A percentile compares a stretch with the other conserved stretches of the same genome.
These are phyloP conservation scores for Lactarius sanguifluus DNA, from an alignment of 768 basidiomycete genomes.

Conservation along the genomic window DNA sequence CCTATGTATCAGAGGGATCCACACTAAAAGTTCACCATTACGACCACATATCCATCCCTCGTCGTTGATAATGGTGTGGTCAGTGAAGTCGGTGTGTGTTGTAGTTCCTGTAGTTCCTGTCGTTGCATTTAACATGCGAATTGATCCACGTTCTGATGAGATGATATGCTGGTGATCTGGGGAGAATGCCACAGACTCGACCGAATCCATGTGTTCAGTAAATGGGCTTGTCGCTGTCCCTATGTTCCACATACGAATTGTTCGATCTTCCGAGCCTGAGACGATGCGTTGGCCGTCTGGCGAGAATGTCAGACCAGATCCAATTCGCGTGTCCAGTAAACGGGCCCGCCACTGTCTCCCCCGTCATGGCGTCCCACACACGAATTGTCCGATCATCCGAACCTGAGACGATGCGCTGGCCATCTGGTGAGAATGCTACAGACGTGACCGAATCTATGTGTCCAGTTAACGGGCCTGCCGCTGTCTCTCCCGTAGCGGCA, in stretches of 20 bases:
- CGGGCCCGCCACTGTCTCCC: not conserved
- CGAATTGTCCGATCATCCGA: too few relatives aligned
- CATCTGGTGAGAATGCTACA: not conserved
- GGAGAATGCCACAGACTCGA: not conserved
- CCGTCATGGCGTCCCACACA: not conserved
- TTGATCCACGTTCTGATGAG: not conserved
- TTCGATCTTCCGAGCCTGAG: not conserved
- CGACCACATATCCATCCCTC: not conserved
- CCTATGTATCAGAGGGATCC: not conserved
- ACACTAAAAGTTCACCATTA: not conserved
- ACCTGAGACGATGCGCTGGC: not conserved
- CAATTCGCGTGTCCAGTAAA: not conserved
- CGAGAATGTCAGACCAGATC: not conserved
- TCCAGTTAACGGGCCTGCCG: not conserved
- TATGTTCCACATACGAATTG: not conserved
- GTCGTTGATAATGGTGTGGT: not conserved
- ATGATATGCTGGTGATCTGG: not conserved
- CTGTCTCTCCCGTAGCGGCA: not conserved
- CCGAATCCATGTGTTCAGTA: not conserved
- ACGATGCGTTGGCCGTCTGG: not conserved
- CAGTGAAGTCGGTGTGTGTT: not conserved
- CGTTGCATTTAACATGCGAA: not conserved
- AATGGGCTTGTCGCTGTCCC: not conserved
- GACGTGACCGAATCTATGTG: fast-evolving
- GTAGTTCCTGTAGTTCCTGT: not conserved